These are phyloP conservation scores for Colletotrichum filicis DNA, from an alignment of 2,329 filamentous ascomycete species.

Conservation along the genomic window DNA sequence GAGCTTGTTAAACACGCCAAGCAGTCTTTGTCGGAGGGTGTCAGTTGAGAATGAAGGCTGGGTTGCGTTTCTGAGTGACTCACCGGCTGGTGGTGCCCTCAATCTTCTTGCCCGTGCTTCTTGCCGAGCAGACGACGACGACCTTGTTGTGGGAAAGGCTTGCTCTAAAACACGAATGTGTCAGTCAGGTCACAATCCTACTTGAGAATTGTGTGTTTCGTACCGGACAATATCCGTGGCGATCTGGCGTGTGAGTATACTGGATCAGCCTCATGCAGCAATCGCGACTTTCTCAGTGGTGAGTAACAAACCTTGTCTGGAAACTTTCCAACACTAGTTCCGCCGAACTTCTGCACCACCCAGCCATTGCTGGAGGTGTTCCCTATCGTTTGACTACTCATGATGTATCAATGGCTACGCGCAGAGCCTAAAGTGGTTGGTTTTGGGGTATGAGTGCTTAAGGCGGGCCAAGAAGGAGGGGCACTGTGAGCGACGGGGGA, in stretches of 20 bases:
- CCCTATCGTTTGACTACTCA: constrained; percentile 34
- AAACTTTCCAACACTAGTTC: constrained; percentile 96
- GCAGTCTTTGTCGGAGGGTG: constrained; percentile 52
- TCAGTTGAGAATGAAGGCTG: constrained; percentile 3
- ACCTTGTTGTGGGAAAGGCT: constrained; percentile 77
- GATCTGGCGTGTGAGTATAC: constrained; percentile 52
- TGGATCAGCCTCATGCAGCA: constrained; percentile 40
- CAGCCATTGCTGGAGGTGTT: constrained; percentile 65
- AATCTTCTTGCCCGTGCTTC: constrained; percentile 93
- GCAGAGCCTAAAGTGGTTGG: neutral
- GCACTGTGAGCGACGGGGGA: constrained; percentile 24
- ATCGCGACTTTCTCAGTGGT: constrained; percentile 27
- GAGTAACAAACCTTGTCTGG: constrained; percentile 68
- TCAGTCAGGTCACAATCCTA: constrained; percentile 32
- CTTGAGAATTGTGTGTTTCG: constrained; percentile 18
- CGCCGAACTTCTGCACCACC: constrained; percentile 96
- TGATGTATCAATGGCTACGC: constrained; percentile 19
- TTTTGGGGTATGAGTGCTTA: neutral
- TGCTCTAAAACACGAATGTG: constrained; percentile 52
- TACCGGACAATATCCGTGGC: constrained; percentile 77
- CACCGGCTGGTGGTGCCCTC: constrained; percentile 96
- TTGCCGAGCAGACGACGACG: constrained; percentile 93
- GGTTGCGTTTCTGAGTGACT: constrained; percentile 52
- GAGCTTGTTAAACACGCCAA: constrained; percentile 70
- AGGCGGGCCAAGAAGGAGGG: constrained; percentile 12